Percentiles rank a stretch among this genome's conserved stretches.
These are phyloP conservation scores for Periconia sp. DNA, from an alignment of 2,329 filamentous ascomycete genomes.

Conservation along the genomic window DNA sequence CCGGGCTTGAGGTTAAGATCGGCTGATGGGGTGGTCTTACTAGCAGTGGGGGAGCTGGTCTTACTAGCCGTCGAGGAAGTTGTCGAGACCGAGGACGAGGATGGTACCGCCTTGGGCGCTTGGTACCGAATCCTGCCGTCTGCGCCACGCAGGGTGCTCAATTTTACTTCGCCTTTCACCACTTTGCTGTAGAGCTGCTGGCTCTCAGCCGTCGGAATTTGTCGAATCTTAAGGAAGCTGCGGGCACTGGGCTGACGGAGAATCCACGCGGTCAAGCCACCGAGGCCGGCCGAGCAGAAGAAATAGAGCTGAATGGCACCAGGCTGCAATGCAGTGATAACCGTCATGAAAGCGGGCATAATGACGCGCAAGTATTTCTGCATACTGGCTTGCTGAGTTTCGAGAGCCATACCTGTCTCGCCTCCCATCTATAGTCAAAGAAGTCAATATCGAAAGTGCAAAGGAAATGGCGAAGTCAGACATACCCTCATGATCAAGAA, in stretches of 20 bases:
- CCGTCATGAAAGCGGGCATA: constrained; percentile 60
- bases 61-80: constrained; percentile 1
- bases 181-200: constrained; percentile 35
- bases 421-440: constrained; percentile 52
- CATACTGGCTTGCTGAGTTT: constrained; percentile 36
- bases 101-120: constrained; percentile 18
- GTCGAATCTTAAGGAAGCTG: constrained; percentile 42
- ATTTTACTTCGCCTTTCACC: constrained; percentile 30
- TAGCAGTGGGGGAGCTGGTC: constrained; percentile 10
- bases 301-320: constrained; percentile 70
- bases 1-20: constrained; percentile 33
- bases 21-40: constrained; percentile 13
- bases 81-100: constrained; percentile 4
- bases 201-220: constrained; percentile 28
- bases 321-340: constrained; percentile 62
- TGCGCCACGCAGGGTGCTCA: constrained; percentile 25
- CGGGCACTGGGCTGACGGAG: constrained; percentile 48
- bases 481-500: constrained; percentile 65
- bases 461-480: constrained; percentile 11
- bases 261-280: constrained; percentile 45
- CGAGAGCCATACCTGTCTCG: constrained; percentile 50
- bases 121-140: constrained; percentile 38
- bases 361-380: constrained; percentile 52
- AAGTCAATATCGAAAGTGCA: constrained; percentile 22
- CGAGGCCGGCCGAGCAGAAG: constrained; percentile 51